Conservation (phyloP, 177 flowering plant genomes). For the Vitis hybrid region DNA sequence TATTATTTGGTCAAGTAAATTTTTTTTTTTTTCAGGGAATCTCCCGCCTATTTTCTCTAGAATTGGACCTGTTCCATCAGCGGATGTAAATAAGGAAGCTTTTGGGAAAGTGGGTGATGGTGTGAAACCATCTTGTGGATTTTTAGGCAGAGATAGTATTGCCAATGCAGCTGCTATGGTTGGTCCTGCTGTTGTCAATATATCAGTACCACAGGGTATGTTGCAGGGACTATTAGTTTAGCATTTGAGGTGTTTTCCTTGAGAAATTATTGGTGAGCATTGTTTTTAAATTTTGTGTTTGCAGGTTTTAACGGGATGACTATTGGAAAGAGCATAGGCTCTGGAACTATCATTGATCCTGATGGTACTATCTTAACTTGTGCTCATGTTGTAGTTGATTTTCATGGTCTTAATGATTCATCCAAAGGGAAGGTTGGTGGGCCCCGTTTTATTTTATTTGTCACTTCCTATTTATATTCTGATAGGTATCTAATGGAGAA, state of each 20-base stretch:
- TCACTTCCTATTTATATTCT: too few species aligned
- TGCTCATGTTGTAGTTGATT: slow-evolving; percentile 83
- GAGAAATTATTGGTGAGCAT: not conserved
- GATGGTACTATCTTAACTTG: slow-evolving; percentile 95
- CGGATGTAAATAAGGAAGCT: slow-evolving; percentile 24
- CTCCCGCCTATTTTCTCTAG: slow-evolving; percentile 34
- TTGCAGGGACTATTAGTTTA: not conserved
- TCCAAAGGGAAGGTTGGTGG: slow-evolving; percentile 68
- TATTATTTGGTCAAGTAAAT: not conserved
- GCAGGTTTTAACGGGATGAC: slow-evolving; percentile 56
- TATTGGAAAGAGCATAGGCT: slow-evolving; percentile 65
- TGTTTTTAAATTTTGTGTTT: not conserved
- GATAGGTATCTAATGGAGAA: too few species aligned
- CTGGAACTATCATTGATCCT: slow-evolving; percentile 81
- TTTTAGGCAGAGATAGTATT: slow-evolving; percentile 73
- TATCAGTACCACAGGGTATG: slow-evolving; percentile 70
- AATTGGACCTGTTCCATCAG: slow-evolving; percentile 29
- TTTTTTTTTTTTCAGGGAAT: slow-evolving; percentile 28
- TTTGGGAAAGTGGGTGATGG: slow-evolving; percentile 30
- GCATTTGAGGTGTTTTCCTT: not conserved
- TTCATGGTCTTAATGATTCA: slow-evolving; percentile 42
- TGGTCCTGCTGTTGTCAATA: slow-evolving; percentile 90
- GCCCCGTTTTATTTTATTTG: not conserved
- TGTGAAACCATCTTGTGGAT: slow-evolving; percentile 42
- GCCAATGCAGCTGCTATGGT: slow-evolving; percentile 87